Evolutionary conservation across 176 grass and related monocot genomes (phyloP), one percentile per base, ranked within the genome.

Genomic region (Themeda triandra): DNA sequence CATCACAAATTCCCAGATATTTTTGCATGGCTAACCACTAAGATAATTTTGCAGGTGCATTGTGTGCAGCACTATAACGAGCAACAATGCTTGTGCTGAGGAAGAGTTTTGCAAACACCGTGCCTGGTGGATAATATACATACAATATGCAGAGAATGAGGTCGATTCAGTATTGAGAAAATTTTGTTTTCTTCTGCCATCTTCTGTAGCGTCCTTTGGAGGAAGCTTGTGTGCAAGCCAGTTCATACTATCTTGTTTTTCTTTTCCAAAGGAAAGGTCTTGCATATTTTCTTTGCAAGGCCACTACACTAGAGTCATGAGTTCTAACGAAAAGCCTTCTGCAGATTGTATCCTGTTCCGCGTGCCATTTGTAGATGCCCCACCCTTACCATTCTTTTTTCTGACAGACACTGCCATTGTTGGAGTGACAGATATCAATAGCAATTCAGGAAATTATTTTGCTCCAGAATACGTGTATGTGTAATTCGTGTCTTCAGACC

Each of bases 31-130:
- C 69, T 82, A 83, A 74, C 29, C 13, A 74, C 4, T 62, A 67
- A n/a, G 73, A 63, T 90, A 73, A 54, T 28, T 75, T 84, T 85
- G 54, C 72, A 95, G 93, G 93, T 53, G 90, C 93, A 2, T 68
- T 95, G 75, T 95, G 93, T 90, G 90, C 93, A 2, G 90, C 88
- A 69, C 83, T 95, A 73, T 92, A 73, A 92, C 65, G 62, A 65
- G 51, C 75, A 69, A 40, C 29, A 30, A 15, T 60, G 46, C 30
- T 60, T 48, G 25, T 60, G 25, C 19, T 33, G 60, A 63, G 36
- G 80, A 74, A 58, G 18, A 84, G 46, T 87, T 87, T 80, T 87
- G 60, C 49, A 54, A 76, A 80, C 30, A 80, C 13, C 23, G 30
- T 28, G 63, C 44, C 32, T 58, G 78, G 46, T 29, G 73, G 71